Conservation (phyloP, 768 basidiomycete genomes). For the Suillus americanus region DNA sequence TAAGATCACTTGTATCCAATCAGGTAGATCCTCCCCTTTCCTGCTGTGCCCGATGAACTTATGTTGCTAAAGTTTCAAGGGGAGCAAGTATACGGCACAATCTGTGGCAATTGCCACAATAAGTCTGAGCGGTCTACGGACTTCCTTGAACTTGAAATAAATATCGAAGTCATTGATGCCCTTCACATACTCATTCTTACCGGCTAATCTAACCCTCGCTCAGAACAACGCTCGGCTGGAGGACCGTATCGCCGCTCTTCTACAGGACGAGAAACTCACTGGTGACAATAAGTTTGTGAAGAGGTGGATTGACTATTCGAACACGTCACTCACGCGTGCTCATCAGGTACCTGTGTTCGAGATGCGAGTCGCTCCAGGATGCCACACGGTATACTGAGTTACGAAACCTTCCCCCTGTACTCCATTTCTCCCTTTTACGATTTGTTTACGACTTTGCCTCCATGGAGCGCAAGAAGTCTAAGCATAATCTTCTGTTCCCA, state of each 20-base stretch:
- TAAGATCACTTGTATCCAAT: constrained; percentile 69
- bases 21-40: constrained; percentile 47
- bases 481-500: constrained; percentile 80
- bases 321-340: constrained; percentile 1
- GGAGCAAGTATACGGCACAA: constrained; percentile 74
- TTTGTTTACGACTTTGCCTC: constrained; percentile 83
- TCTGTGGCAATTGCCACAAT: constrained; percentile 67
- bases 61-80: constrained; percentile 75
- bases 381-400: constrained; percentile 79
- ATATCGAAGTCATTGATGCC: constrained; percentile 54
- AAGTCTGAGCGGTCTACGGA: constrained; percentile 67
- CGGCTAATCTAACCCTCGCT: constrained; percentile 3
- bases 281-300: constrained; percentile 77
- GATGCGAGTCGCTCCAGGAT: constrained; percentile 70
- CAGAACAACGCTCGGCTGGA: constrained; percentile 75
- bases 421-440: constrained; percentile 91
- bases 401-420: constrained; percentile 73
- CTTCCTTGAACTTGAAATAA: constrained; percentile 89
- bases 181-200: not conserved
- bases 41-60: not conserved
- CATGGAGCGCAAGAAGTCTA: constrained; percentile 85
- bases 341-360: constrained; percentile 75
- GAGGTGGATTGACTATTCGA: not conserved
- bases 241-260: constrained; percentile 63
- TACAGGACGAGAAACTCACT: constrained; percentile 69